These are phyloP conservation scores for Debaryomycetaceae sp. DNA, from an alignment of 1,139 yeast genomes.

Conservation along the genomic window DNA sequence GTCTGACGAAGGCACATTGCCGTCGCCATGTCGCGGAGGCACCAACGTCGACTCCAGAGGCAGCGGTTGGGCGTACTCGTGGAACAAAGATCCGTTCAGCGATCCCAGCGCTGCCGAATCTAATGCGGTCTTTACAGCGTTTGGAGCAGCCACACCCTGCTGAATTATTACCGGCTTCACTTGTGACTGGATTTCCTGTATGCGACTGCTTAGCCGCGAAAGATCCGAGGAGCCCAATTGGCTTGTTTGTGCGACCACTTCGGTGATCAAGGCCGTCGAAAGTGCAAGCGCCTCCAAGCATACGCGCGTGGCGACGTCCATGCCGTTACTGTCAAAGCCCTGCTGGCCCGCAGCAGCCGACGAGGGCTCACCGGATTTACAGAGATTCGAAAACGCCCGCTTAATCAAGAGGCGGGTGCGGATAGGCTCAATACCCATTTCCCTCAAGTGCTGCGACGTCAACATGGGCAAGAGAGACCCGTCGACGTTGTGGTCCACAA, in stretches of 20 bases:
- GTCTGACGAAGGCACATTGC: constrained; percentile 2
- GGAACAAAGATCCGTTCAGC: background rate
- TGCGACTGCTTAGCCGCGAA: background rate
- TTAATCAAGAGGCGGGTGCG: constrained; percentile 37
- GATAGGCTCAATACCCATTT: constrained; percentile 39
- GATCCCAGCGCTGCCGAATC: constrained; percentile 2
- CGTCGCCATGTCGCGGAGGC: constrained; percentile 9
- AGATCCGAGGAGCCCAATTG: background rate
- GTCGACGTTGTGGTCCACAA: constrained; percentile 47
- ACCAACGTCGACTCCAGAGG: background rate
- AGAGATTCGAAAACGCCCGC: constrained; percentile 30
- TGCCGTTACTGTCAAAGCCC: constrained; percentile 18
- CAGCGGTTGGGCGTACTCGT: background rate
- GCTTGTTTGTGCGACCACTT: constrained; percentile 19
- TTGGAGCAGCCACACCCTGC: no score
- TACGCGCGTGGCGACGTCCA: constrained; percentile 17
- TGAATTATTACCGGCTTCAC: no score
- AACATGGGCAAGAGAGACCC: constrained; percentile 53
- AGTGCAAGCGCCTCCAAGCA: constrained; percentile 24
- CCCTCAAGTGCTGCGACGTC: constrained; percentile 49
- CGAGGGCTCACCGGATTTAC: background rate
- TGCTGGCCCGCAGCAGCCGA: constrained; percentile 12
- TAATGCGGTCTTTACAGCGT: no score
- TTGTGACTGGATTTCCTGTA: no score
- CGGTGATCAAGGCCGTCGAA: constrained; percentile 25